Percentiles rank a stretch among this genome's conserved stretches.
phyloP scores from a whole-genome alignment of 176 grass and related monocot species.

The Otatea glauca region DNA sequence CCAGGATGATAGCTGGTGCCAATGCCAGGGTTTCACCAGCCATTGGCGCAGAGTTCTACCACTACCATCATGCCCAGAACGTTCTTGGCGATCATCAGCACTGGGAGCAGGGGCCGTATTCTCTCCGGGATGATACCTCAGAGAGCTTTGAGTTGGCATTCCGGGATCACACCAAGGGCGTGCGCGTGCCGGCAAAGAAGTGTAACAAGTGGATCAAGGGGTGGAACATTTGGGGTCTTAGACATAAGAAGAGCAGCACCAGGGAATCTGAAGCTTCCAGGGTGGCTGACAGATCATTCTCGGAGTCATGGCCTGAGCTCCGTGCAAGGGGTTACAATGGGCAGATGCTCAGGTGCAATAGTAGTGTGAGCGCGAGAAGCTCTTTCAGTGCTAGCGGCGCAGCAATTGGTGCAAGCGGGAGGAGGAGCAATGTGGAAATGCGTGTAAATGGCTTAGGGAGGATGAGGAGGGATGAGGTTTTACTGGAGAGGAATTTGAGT shows the following conservation, averaged over 20 bases:
- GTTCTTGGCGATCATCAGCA: constrained; percentile 45
- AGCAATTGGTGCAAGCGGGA: constrained; percentile 44
- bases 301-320: constrained; percentile 57
- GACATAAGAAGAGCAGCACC: constrained; percentile 57
- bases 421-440: constrained; percentile 60
- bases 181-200: constrained; percentile 46
- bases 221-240: constrained; percentile 87
- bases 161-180: constrained; percentile 16
- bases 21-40: constrained; percentile 78
- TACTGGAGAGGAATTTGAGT: constrained; percentile 70
- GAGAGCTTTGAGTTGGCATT: constrained; percentile 56
- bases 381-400: constrained; percentile 49
- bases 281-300: constrained; percentile 51
- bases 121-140: constrained; percentile 54
- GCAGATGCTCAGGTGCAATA: constrained; percentile 74
- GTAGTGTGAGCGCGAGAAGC: constrained; percentile 66
- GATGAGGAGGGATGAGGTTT: constrained; percentile 67
- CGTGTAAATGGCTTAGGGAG: constrained; percentile 48
- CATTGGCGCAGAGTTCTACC: constrained; percentile 51
- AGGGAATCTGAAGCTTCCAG: constrained; percentile 44
- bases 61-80: constrained; percentile 39
- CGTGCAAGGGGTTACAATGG: constrained; percentile 53
- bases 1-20: neutral
- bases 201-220: constrained; percentile 79
- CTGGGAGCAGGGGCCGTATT: constrained; percentile 17